These are phyloP conservation scores for Kazachstania sp. DNA, from an alignment of 1,139 yeast genomes.

Conservation along the genomic window DNA sequence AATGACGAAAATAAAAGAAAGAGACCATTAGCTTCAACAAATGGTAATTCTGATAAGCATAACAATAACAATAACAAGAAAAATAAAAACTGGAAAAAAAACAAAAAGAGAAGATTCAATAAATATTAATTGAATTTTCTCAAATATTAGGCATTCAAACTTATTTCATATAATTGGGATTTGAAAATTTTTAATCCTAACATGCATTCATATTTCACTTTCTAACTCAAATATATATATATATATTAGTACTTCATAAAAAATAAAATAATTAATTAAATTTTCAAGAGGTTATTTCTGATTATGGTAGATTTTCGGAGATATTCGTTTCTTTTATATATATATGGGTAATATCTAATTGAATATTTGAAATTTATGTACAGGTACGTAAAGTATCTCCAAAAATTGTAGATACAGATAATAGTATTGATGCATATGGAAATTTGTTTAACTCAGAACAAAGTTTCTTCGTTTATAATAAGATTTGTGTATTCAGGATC, in stretches of 20 bases:
- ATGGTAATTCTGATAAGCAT: not conserved
- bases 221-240: not conserved
- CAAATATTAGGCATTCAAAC: not conserved
- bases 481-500: too few relatives aligned
- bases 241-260: not conserved
- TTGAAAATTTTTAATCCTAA: not conserved
- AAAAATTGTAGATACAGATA: not conserved
- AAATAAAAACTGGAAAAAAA: conserved; percentile 17
- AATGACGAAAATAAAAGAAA: not conserved
- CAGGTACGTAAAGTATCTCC: not conserved
- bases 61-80: conserved; percentile 3
- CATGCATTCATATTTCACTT: not conserved
- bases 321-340: not conserved
- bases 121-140: conserved; percentile 10
- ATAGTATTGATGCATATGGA: not conserved
- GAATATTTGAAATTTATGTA: not conserved
- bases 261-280: not conserved
- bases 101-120: conserved; percentile 25
- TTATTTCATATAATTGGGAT: not conserved
- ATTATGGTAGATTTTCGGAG: not conserved
- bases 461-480: too few relatives aligned
- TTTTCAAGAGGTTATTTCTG: not conserved
- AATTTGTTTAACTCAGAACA: too few relatives aligned
- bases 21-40: not conserved
- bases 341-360: not conserved